These are phyloP conservation scores for Beta macrorhiza DNA, from an alignment of 179 eudicot species.

Conservation along the genomic window DNA sequence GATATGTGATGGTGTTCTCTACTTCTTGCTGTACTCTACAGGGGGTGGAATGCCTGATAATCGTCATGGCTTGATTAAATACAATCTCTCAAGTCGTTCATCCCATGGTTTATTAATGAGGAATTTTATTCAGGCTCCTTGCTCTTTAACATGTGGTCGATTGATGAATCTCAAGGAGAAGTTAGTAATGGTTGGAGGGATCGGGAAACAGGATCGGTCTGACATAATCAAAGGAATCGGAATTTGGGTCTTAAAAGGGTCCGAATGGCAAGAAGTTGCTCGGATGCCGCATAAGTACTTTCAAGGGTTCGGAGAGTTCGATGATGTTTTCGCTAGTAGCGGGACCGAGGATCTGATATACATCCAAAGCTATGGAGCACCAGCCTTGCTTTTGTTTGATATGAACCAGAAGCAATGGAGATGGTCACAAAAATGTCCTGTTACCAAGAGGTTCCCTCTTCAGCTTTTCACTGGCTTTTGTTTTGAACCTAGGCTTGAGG, in stretches of 20 bases:
- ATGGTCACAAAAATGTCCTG: slow-evolving; percentile 94
- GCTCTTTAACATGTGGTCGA: slow-evolving; percentile 86
- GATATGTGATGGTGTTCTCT: slow-evolving; percentile 63
- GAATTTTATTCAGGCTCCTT: slow-evolving; percentile 61
- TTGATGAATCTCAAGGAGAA: slow-evolving; percentile 83
- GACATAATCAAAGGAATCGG: slow-evolving; percentile 95
- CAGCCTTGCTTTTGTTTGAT: slow-evolving; percentile 68
- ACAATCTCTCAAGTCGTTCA: slow-evolving; percentile 43
- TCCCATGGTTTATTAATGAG: slow-evolving; percentile 43
- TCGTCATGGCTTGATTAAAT: slow-evolving; percentile 69
- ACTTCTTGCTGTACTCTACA: slow-evolving; percentile 70
- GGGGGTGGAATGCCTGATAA: slow-evolving; percentile 50
- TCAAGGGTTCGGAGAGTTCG: slow-evolving; percentile 92
- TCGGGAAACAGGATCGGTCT: slow-evolving; percentile 70
- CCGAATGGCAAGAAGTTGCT: slow-evolving; percentile 68
- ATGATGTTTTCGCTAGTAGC: slow-evolving; percentile 92
- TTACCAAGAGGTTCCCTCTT: slow-evolving; percentile 83
- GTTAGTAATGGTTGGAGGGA: slow-evolving; percentile 91
- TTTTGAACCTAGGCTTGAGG: slow-evolving; percentile 91
- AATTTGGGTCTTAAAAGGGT: slow-evolving; percentile 71
- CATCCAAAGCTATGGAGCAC: slow-evolving; percentile 88
- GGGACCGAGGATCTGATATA: slow-evolving; percentile 72
- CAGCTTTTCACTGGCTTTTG: slow-evolving; percentile 93
- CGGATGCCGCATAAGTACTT: slow-evolving; percentile 83
- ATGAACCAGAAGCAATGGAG: slow-evolving; percentile 65